Percentiles rank a stretch among this genome's conserved stretches.
phyloP scores from a whole-genome alignment of 1,284 basidiomycete species.

The Mycosarcoma mackinlayi region DNA sequence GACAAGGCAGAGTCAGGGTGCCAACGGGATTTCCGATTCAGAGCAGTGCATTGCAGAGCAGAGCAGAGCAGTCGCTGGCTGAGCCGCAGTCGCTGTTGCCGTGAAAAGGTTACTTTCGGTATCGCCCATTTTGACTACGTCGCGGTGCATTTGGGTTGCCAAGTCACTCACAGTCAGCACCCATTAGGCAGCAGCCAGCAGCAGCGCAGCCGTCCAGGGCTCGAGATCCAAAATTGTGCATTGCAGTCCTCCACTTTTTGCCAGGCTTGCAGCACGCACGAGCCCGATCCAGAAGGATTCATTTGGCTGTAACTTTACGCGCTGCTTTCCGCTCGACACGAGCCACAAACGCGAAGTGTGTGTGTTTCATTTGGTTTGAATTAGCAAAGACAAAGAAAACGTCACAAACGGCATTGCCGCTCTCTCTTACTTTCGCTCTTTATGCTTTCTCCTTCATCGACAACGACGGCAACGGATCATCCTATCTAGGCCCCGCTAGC shows the following conservation, averaged over 20 bases:
- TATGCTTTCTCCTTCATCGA: background rate
- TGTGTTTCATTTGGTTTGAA: background rate
- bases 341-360: no score
- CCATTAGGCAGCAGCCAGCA: no score
- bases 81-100: no score
- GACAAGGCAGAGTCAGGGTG: no score
- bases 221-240: background rate
- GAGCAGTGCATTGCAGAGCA: no score
- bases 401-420: slow-evolving; percentile 1
- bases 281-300: background rate
- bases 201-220: background rate
- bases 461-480: background rate
- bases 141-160: slow-evolving; percentile 9
- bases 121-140: no score
- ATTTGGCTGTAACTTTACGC: slow-evolving; percentile 4
- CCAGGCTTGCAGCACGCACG: slow-evolving; percentile 2
- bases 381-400: slow-evolving; percentile 3
- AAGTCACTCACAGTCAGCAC: slow-evolving; percentile 9
- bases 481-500: background rate
- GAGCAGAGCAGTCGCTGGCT: no score
- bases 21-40: no score
- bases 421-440: no score
- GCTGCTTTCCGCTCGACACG: background rate
- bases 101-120: slow-evolving; percentile 21
- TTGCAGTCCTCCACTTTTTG: slow-evolving; percentile 5